Evolutionary conservation across 495 filamentous ascomycete genomes (phyloP).

Genomic region (Penicillium turbatum): DNA sequence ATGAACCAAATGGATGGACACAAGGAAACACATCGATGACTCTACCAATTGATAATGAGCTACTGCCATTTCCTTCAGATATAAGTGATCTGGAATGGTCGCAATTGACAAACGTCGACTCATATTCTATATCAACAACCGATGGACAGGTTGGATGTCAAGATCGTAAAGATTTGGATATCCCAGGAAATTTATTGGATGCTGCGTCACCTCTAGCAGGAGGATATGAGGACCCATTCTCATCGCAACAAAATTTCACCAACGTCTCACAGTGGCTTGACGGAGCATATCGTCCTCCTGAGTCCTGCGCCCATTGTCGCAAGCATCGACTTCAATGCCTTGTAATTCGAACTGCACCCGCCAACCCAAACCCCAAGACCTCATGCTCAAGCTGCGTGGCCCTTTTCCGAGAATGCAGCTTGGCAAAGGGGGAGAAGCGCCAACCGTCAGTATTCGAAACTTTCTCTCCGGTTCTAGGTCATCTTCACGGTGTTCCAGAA

Average conservation of each 20-base stretch:
- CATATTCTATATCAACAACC: background rate
- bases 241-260: constrained; percentile 7
- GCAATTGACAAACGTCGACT: constrained; percentile 8
- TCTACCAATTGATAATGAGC: constrained; percentile 15
- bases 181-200: background rate
- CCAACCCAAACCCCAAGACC: constrained; percentile 52
- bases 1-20: constrained; percentile 1
- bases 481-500: constrained; percentile 41
- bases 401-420: constrained; percentile 69
- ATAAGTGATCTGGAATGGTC: constrained; percentile 7
- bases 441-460: constrained; percentile 45
- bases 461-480: constrained; percentile 37
- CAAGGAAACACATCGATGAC: background rate
- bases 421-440: constrained; percentile 47
- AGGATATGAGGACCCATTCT: background rate
- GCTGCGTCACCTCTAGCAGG: background rate
- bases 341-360: constrained; percentile 40
- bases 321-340: constrained; percentile 42
- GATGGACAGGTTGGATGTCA: background rate
- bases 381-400: constrained; percentile 74
- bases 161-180: background rate
- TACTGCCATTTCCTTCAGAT: constrained; percentile 16
- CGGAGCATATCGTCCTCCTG: constrained; percentile 38
- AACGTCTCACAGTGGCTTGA: constrained; percentile 42
- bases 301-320: constrained; percentile 42